Evolutionary conservation across 345 rosid species (phyloP).

Genomic region (Lagerstroemia speciosa): DNA sequence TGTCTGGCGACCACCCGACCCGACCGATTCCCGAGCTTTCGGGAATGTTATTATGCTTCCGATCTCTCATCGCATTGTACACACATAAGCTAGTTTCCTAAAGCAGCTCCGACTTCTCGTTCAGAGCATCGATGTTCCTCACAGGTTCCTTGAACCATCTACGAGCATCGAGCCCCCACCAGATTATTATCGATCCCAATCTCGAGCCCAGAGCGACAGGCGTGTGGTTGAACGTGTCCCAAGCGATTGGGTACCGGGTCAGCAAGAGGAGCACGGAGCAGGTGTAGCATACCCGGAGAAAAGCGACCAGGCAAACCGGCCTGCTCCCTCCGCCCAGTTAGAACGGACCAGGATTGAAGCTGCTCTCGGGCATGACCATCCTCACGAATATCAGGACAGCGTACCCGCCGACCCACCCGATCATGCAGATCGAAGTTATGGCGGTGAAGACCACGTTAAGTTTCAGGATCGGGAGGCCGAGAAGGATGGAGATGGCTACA

Average conservation of each 20-base stretch:
- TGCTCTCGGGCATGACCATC: constrained; percentile 49
- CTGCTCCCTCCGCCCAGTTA: constrained; percentile 47
- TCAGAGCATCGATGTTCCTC: constrained; percentile 34
- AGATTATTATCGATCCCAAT: constrained; percentile 37
- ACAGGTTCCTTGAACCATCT: constrained; percentile 64
- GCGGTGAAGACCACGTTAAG: constrained; percentile 49
- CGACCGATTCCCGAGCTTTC: no score
- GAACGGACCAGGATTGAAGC: constrained; percentile 52
- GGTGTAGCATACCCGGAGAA: constrained; percentile 60
- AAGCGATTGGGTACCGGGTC: constrained; percentile 36
- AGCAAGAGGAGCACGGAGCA: constrained; percentile 53
- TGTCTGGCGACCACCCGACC: no score
- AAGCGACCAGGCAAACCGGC: constrained; percentile 41
- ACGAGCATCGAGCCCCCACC: constrained; percentile 50
- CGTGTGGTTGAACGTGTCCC: constrained; percentile 50
- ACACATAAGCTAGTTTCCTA: not conserved
- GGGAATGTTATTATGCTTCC: no score
- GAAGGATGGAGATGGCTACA: constrained; percentile 44
- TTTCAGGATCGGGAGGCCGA: constrained; percentile 48
- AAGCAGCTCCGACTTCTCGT: constrained; percentile 10
- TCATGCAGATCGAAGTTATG: constrained; percentile 51
- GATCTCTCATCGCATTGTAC: no score
- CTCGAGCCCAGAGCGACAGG: constrained; percentile 41
- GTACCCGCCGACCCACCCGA: constrained; percentile 63
- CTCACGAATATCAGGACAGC: constrained; percentile 54